Conservation (phyloP, 2,329 filamentous ascomycete genomes). For the Diplodia scrobiculata region DNA sequence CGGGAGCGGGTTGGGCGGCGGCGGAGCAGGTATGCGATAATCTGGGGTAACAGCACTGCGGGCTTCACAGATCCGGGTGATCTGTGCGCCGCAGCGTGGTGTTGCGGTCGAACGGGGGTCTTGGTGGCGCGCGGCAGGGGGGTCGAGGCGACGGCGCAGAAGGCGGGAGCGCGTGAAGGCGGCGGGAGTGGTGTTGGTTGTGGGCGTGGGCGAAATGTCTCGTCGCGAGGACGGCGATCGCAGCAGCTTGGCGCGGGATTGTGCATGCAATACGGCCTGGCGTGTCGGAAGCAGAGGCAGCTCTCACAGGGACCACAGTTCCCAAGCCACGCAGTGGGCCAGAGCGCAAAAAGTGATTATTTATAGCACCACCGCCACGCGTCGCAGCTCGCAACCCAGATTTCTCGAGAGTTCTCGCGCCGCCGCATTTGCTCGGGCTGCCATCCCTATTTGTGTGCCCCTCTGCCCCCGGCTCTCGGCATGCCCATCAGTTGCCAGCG, state of each 20-base stretch:
- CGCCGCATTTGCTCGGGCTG: background rate
- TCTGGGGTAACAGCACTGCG: conserved; percentile 29
- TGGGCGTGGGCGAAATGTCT: conserved; percentile 26
- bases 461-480: conserved; percentile 9
- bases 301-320: conserved; percentile 16
- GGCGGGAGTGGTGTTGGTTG: conserved; percentile 1
- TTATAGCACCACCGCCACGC: conserved; percentile 26
- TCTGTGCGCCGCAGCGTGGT: conserved; percentile 28
- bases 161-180: conserved; percentile 5
- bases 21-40: conserved; percentile 15
- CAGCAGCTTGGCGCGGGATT: conserved; percentile 23
- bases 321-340: conserved; percentile 16
- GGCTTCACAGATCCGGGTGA: conserved; percentile 27
- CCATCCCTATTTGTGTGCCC: conserved; percentile 10
- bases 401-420: background rate
- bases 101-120: conserved; percentile 22
- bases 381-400: background rate
- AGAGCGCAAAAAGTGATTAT: conserved; percentile 10
- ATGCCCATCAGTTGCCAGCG: background rate
- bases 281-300: conserved; percentile 15
- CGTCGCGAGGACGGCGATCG: conserved; percentile 22
- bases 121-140: background rate
- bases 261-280: conserved; percentile 21
- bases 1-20: conserved; percentile 15
- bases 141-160: background rate